Evolutionary conservation across 345 rosid genomes (phyloP), one percentile per base, ranked within the genome.

Genomic region (Citrus medica): DNA sequence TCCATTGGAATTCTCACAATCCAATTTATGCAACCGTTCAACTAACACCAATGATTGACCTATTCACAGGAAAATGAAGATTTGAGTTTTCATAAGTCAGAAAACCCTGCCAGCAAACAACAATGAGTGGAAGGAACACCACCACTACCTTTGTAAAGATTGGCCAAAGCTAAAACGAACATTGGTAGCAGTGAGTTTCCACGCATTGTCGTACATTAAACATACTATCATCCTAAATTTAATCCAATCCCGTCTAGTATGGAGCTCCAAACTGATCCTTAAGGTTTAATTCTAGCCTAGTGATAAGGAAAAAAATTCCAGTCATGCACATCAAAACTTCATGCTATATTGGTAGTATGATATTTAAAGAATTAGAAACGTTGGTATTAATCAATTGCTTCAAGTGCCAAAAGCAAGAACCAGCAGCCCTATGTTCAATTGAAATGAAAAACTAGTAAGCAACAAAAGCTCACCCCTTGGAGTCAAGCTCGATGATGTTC

Each of bases 401-500:
- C 21, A 53, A 53, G 19, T 17, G 58, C 58, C 5, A 53, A 53
- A 53, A 17, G 56, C 19, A 17, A 53, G 21, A 53, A 53, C 58
- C 58, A 53, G 22, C 58, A 53, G 22, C 16, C 51, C 51, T 0
- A 46, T 46, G 51, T 46, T 46, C 51, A 46, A 46, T 13, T 13
- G 51, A 46, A 46, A 46, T 3, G 17, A 46, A 46, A 46, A 3
- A 46, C 51, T 13, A 64, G 28, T 24, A 77, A 27, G 28, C 71
- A 67, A 37, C 28, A 38, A 8, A 17, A 21, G 51, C 85, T 74
- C 71, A 87, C 90, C 90, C 90, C 75, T 85, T 84, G 5, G 83
- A 9, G 46, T 85, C 90, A 24, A 80, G 24, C n/a, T 84, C 91
- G 5, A 86, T 30, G 35, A 88, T 84, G 64, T 79, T 83, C 69